These are phyloP conservation scores for Coelastrella sp. DNA, from an alignment of 139 green algal species.

Conservation along the genomic window DNA sequence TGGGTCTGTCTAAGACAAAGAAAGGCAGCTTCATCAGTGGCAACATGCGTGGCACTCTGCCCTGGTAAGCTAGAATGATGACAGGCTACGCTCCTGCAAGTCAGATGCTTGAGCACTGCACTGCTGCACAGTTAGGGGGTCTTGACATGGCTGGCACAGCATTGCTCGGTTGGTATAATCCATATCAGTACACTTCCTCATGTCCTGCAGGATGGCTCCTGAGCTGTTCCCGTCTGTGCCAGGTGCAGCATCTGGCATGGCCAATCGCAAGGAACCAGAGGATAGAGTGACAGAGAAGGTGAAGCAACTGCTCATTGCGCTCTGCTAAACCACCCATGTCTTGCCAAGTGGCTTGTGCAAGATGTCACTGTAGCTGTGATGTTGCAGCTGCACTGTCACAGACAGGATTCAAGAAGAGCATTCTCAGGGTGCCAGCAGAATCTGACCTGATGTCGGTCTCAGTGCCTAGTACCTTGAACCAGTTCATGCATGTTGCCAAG, in stretches of 20 bases:
- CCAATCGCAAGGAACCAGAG: slow-evolving; percentile 33
- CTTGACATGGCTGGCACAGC: too few relatives aligned
- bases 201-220: slow-evolving; percentile 74
- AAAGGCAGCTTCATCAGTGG: slow-evolving; percentile 74
- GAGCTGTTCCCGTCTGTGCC: slow-evolving; percentile 74
- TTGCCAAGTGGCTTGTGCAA: too few relatives aligned
- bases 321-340: too few relatives aligned
- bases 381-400: too few relatives aligned
- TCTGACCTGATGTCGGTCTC: not conserved
- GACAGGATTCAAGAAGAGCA: too few relatives aligned
- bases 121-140: too few relatives aligned
- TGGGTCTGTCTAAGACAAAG: slow-evolving; percentile 82
- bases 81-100: too few relatives aligned
- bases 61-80: slow-evolving; percentile 39
- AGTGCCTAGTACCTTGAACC: not conserved
- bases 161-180: not conserved
- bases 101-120: too few relatives aligned
- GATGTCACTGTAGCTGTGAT: too few relatives aligned
- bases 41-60: slow-evolving; percentile 76
- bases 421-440: not conserved
- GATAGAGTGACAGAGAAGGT: slow-evolving; percentile 45
- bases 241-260: slow-evolving; percentile 29
- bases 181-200: not conserved
- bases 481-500: too few relatives aligned
- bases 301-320: not conserved